Evolutionary conservation across 1,284 basidiomycete genomes (phyloP).

Genomic region (Moniliella sp.): DNA sequence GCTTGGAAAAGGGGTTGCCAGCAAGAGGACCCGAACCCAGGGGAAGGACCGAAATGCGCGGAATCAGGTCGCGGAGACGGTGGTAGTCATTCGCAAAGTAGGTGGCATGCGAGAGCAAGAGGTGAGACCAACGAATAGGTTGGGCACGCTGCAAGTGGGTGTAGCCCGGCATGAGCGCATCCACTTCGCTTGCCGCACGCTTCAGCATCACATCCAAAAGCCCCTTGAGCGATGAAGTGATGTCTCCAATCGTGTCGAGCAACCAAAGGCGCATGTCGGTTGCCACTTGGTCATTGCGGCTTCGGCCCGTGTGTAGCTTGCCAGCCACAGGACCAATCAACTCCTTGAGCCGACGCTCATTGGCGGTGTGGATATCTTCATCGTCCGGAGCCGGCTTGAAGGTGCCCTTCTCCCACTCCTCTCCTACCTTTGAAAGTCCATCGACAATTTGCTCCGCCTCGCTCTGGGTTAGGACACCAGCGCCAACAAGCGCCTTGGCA

Average conservation of each 20-base stretch:
- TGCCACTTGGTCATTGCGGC: slow-evolving; percentile 88
- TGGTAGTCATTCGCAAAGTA: slow-evolving; percentile 71
- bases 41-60: slow-evolving; percentile 59
- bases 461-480: slow-evolving; percentile 54
- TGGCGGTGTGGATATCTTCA: slow-evolving; percentile 98
- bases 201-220: slow-evolving; percentile 56
- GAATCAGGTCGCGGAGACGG: slow-evolving; percentile 57
- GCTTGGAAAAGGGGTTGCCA: slow-evolving; percentile 61
- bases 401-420: slow-evolving; percentile 50
- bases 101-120: slow-evolving; percentile 79
- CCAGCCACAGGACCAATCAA: slow-evolving; percentile 48
- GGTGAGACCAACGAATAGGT: slow-evolving; percentile 94
- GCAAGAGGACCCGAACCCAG: slow-evolving; percentile 83
- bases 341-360: slow-evolving; percentile 79
- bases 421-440: slow-evolving; percentile 55
- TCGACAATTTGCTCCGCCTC: slow-evolving; percentile 50
- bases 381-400: slow-evolving; percentile 46
- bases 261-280: slow-evolving; percentile 95
- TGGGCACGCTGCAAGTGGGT: slow-evolving; percentile 67
- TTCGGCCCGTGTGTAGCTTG: slow-evolving; percentile 63
- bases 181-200: slow-evolving; percentile 73
- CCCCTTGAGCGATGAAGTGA: slow-evolving; percentile 39
- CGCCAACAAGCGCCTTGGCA: slow-evolving; percentile 58
- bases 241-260: slow-evolving; percentile 51
- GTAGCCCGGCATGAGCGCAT: slow-evolving; percentile 77